Evolutionary conservation across 2,329 filamentous ascomycete genomes (phyloP).

Genomic region (Pseudocercospora pini-densiflorae): DNA sequence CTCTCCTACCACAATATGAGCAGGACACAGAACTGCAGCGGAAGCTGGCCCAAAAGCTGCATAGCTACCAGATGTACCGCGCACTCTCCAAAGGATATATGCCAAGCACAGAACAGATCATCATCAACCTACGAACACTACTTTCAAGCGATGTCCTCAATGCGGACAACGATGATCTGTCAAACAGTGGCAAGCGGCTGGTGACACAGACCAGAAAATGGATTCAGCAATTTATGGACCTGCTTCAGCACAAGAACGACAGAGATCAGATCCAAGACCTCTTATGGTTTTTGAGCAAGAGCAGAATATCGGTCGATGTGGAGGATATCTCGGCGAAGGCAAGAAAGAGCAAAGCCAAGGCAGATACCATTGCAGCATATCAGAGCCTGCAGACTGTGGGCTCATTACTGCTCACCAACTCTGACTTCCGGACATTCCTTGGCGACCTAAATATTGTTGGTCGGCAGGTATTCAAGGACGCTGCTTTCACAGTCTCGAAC

Average conservation of each 20-base stretch:
- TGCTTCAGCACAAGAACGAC: conserved; percentile 80
- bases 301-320: conserved; percentile 71
- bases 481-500: conserved; percentile 76
- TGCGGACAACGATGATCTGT: conserved; percentile 73
- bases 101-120: conserved; percentile 85
- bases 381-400: conserved; percentile 82
- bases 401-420: conserved; percentile 83
- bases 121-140: conserved; percentile 78
- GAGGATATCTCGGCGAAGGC: conserved; percentile 66
- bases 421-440: conserved; percentile 85
- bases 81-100: conserved; percentile 85
- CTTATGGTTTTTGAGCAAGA: conserved; percentile 79
- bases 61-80: conserved; percentile 88
- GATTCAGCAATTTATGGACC: conserved; percentile 79
- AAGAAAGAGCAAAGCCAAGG: conserved; percentile 66
- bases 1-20: conserved; percentile 79
- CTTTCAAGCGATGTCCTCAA: conserved; percentile 80
- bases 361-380: conserved; percentile 76
- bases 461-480: conserved; percentile 84
- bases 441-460: conserved; percentile 78
- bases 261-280: conserved; percentile 90
- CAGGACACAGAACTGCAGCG: conserved; percentile 81
- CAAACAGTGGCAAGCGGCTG: conserved; percentile 74
- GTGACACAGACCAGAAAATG: conserved; percentile 73
- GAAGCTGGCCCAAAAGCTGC: conserved; percentile 83